Conservation (phyloP, 768 basidiomycete species). For the Dioszegia aurantiaca region DNA sequence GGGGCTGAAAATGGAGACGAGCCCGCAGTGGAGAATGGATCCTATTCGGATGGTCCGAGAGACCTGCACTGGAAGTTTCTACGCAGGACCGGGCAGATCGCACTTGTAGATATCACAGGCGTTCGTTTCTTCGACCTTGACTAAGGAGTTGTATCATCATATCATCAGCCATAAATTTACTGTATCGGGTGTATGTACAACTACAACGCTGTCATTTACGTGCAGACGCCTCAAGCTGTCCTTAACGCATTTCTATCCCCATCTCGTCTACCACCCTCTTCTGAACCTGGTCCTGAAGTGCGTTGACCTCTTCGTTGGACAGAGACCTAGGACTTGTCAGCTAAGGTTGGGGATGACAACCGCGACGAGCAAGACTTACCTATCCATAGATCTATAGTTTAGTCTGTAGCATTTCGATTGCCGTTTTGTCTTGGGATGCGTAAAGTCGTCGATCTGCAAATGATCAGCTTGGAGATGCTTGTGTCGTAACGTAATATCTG, state of each 20-base stretch:
- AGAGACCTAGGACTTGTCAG: constrained; percentile 59
- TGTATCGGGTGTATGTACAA: not conserved
- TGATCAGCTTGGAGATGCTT: not conserved
- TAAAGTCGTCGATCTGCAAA: constrained; percentile 80
- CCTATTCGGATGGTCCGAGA: too few species aligned
- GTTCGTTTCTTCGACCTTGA: constrained; percentile 1
- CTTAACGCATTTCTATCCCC: constrained; percentile 54
- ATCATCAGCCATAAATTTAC: too few species aligned
- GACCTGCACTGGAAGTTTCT: constrained; percentile 1
- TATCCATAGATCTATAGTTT: constrained; percentile 95
- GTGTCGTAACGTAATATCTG: not conserved
- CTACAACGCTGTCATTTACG: too few species aligned
- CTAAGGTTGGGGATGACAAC: not conserved
- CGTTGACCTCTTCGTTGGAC: constrained; percentile 83
- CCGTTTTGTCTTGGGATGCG: constrained; percentile 78
- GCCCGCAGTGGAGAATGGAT: not conserved
- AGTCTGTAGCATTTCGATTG: constrained; percentile 83
- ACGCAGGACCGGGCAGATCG: not conserved
- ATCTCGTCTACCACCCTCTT: constrained; percentile 49
- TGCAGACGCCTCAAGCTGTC: not conserved
- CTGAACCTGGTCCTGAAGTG: constrained; percentile 61
- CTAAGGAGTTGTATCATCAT: not conserved
- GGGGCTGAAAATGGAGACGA: not conserved
- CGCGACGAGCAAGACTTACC: constrained; percentile 55
- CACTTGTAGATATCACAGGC: not conserved